Base-by-base conservation (phyloP, 1,284 basidiomycete genomes). In the Cystobasidium sp. region DNA sequence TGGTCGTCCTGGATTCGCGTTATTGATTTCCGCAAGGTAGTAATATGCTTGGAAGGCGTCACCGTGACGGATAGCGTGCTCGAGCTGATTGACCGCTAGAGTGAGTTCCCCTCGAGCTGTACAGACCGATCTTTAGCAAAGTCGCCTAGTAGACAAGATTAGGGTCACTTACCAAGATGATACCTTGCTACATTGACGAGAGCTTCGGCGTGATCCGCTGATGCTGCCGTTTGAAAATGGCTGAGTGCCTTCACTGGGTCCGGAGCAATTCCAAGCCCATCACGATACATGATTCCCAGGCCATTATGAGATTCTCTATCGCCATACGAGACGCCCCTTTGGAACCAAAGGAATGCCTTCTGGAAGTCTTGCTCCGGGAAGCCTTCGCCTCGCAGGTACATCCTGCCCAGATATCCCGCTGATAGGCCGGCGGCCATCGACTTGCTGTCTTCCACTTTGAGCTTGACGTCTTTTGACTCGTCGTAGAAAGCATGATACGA, bases 321-420 rank as follows among this genome's bases (percentile, higher is more conserved):
- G 43, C 89, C 90, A 80, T 89, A 67, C 2, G 8, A 46, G 9
- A 66, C 4, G 0, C 94, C 96, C 56, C 95, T 86, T 78, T 93
- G 90, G 80, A 95, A 95, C 97, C 97, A 99, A 83, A 96, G 88
- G 84, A 89, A 92, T 14, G 96, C 97, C 75, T 88, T 84, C 22
- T 84, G 84, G 52, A 87, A 86, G 82, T 98, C 92, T 77, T 87
- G 86, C 22, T 73, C 70, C 6, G 72, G 75, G 31, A 75, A 71
- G 9, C 96, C 96, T 81, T 99, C 97, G 0, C 96, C 96, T 49
- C 97, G 86, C 51, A 99, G 83, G 78, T 91, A 92, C 94, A 99
- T 97, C 73, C 92, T 87, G 0, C 96, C 97, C 1, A 99, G 82
- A 81, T 91, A 95, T 1, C 87, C 91, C 5, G 93, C 93, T 62